Evolutionary conservation across 2,329 filamentous ascomycete species (phyloP), one percentile per base, ranked within the genome.

Genomic region (Emmonsia crescens): DNA sequence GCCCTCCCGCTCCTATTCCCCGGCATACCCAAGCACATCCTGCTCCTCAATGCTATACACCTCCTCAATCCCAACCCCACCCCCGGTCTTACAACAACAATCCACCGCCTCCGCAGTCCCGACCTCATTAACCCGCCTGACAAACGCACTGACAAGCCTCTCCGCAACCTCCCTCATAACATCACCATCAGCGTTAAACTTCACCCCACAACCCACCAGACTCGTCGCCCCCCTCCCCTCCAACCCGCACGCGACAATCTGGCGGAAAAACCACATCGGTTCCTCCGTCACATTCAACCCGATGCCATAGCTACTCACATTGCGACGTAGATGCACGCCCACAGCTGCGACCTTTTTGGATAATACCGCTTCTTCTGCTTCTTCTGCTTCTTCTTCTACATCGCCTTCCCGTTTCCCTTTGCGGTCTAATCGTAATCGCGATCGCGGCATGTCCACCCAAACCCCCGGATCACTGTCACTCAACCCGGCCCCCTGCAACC

Each of bases 231-330:
- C 80, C 76, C 89, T 89, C 29, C 88, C 92, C 64, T 87, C 85
- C 46, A 97, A 75, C 0, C 94, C 94, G 78, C 93, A 97, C 16
- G 91, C 88, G n/a, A 92, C 86, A 73, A 97, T 96, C 64, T 92
- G 82, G 29, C 82, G 78, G 57, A 79, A 77, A 69, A 83, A 87
- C 82, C 84, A 89, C 65, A 79, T 96, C 90, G 72, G 71, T 64
- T 78, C 73, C 54, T 76, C 69, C 1, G 75, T 77, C 5, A 79
- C 73, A 67, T 79, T 79, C 60, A 96, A 72, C 2, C 89, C 92
- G 40, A 96, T 81, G 6, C 94, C 94, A 73, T 95, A 88, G 64
- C 87, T 89, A 29, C 87, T 91, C 44, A 97, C 82, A 74, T 95
- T 86, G 54, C 93, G 80, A 16, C 91, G 80, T 65, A 96, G 82